Conservation (phyloP, 83 land plant species). For the Picea abies region DNA sequence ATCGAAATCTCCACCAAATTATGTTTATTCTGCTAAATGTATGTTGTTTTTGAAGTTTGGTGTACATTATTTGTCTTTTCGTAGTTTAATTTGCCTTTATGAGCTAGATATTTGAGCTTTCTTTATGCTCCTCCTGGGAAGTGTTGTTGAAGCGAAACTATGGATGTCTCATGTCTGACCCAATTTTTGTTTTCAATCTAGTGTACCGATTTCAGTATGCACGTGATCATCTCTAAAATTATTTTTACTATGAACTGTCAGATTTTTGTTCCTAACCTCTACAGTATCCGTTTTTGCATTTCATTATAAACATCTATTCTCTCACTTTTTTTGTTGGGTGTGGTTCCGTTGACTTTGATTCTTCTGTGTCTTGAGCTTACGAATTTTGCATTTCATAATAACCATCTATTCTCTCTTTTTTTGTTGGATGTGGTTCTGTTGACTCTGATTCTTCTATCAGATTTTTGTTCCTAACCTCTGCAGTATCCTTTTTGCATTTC, state of each 20-base stretch:
- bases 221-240: not conserved
- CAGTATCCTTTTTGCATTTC: not conserved
- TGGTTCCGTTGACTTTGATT: not conserved
- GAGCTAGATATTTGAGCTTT: not conserved
- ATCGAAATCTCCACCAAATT: too few species aligned
- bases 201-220: not conserved
- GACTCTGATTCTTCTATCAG: not conserved
- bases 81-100: not conserved
- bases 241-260: not conserved
- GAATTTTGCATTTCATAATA: not conserved
- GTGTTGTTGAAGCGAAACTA: conserved; percentile 1
- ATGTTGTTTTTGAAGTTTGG: not conserved
- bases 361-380: not conserved
- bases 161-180: not conserved
- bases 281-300: not conserved
- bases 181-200: not conserved
- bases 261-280: not conserved
- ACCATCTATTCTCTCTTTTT: not conserved
- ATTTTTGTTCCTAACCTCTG: not conserved
- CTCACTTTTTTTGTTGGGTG: not conserved
- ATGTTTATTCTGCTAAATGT: not conserved
- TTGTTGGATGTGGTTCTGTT: not conserved
- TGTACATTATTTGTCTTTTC: not conserved
- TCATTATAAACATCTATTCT: not conserved
- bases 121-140: not conserved